Conservation (phyloP, 2,329 filamentous ascomycete genomes). For the Paecilomyces sp. region DNA sequence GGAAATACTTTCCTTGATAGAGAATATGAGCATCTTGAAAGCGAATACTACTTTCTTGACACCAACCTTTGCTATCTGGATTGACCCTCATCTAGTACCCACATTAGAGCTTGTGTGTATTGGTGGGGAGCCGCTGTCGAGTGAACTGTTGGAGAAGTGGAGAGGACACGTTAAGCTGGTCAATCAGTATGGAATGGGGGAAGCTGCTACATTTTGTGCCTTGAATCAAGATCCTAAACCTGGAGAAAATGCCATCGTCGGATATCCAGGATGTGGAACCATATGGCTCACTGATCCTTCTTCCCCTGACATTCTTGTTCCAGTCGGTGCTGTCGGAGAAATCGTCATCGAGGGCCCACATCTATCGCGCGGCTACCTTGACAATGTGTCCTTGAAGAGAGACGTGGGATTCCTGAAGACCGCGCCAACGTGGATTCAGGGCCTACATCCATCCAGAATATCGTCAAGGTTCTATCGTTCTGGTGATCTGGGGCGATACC, state of each 20-base stretch:
- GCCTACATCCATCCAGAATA: conserved; percentile 6
- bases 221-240: conserved; percentile 5
- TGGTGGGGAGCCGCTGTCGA: conserved; percentile 18
- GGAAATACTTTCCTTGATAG: conserved; percentile 9
- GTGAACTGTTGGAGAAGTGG: conserved; percentile 15
- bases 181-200: conserved; percentile 22
- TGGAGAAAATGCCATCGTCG: conserved; percentile 9
- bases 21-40: conserved; percentile 10
- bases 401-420: conserved; percentile 11
- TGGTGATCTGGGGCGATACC: conserved; percentile 17
- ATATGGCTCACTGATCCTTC: conserved; percentile 21
- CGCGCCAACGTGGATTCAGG: conserved; percentile 9
- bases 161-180: conserved; percentile 7
- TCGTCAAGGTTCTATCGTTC: conserved; percentile 15
- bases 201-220: conserved; percentile 16
- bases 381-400: conserved; percentile 9
- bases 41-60: conserved; percentile 19
- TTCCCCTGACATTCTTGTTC: conserved; percentile 12
- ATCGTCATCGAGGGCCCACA: conserved; percentile 22
- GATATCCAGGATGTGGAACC: conserved; percentile 12
- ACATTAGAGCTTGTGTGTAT: conserved; percentile 16
- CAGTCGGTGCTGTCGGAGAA: conserved; percentile 21
- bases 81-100: conserved; percentile 12
- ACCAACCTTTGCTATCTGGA: conserved; percentile 15
- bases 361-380: conserved; percentile 18